phyloP scores from a whole-genome alignment of 2,329 filamentous ascomycete genomes.

The Pseudocercospora fijiensis region DNA sequence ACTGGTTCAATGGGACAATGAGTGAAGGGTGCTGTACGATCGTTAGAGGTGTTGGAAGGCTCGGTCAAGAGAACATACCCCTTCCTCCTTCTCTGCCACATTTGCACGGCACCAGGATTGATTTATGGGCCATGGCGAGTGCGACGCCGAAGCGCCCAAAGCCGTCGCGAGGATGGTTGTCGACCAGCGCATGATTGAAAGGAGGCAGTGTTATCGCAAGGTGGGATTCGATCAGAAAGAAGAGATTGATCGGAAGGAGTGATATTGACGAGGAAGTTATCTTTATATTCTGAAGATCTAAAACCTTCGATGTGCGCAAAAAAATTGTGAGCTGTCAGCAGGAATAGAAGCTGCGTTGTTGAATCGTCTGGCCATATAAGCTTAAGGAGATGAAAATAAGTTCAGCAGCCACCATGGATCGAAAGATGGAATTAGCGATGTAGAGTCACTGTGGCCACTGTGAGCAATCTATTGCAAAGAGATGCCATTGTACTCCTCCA shows the following conservation, averaged over 20 bases:
- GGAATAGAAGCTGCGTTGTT: background rate
- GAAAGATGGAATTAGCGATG: background rate
- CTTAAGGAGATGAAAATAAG: background rate
- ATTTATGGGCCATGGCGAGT: background rate
- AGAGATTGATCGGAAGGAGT: background rate
- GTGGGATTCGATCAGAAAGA: background rate
- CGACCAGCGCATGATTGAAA: background rate
- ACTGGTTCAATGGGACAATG: slow-evolving; percentile 61
- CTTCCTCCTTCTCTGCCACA: background rate
- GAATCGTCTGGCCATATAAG: background rate
- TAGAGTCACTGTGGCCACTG: no score
- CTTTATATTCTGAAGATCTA: background rate
- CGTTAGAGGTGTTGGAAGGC: background rate
- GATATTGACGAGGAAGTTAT: background rate
- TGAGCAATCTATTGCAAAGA: no score
- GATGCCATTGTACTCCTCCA: no score
- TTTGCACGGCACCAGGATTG: background rate
- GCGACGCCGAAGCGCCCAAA: background rate
- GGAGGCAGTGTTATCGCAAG: background rate
- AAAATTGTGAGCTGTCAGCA: background rate
- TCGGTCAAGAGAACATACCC: background rate
- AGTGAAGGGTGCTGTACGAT: slow-evolving; percentile 55
- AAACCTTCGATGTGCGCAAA: background rate
- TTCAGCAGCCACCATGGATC: background rate
- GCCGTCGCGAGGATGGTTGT: background rate